Evolutionary conservation across 148 eudicot genomes (phyloP).

Genomic region (Vaccinium corymbosum): DNA sequence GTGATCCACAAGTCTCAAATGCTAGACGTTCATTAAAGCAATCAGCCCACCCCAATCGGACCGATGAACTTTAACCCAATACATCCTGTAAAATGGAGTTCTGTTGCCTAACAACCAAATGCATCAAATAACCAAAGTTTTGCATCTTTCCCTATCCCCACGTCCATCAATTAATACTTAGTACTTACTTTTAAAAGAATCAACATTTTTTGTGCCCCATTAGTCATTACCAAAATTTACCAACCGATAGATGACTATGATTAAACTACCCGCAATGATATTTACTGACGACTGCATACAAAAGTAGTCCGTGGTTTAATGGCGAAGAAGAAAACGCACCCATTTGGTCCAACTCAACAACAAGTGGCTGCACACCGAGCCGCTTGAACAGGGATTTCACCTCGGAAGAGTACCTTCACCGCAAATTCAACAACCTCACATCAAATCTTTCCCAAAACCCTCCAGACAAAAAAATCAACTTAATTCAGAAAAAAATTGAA

Average conservation of each 20-base stretch:
- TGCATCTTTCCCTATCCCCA: constrained; percentile 2
- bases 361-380: constrained; percentile 71
- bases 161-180: not conserved
- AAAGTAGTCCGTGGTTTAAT: not conserved
- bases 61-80: not conserved
- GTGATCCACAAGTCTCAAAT: not conserved
- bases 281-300: not conserved
- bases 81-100: not conserved
- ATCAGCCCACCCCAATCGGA: not conserved
- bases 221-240: too few species aligned
- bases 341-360: constrained; percentile 82
- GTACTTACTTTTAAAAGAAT: not conserved
- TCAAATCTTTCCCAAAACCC: constrained; percentile 4
- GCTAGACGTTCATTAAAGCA: not conserved
- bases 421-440: constrained; percentile 16
- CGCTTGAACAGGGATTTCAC: constrained; percentile 78
- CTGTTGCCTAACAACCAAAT: not conserved
- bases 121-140: not conserved
- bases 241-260: too few species aligned
- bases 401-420: constrained; percentile 71
- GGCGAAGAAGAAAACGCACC: constrained; percentile 43
- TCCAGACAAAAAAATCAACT: not conserved
- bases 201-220: not conserved
- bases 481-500: not conserved
- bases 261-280: too few species aligned